These are phyloP conservation scores for Monilinia aucupariae DNA, from an alignment of 2,329 filamentous ascomycete genomes.

Conservation along the genomic window DNA sequence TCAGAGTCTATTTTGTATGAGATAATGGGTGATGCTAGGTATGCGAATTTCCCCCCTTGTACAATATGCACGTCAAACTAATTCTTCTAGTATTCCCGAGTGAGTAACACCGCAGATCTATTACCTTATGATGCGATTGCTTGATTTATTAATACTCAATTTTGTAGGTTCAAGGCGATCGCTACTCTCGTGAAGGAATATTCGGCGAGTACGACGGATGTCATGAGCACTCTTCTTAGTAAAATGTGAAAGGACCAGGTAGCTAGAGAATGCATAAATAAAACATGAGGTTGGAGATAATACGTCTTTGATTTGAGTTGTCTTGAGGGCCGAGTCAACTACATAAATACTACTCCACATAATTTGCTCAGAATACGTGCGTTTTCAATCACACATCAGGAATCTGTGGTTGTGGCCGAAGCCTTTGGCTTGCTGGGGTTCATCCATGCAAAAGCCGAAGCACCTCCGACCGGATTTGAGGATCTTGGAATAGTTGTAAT, in stretches of 20 bases:
- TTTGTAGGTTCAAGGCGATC: slow-evolving; percentile 52
- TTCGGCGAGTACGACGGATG: slow-evolving; percentile 62
- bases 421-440: slow-evolving; percentile 43
- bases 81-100: slow-evolving; percentile 45
- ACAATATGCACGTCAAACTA: not conserved
- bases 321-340: not conserved
- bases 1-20: slow-evolving; percentile 91
- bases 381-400: slow-evolving; percentile 4
- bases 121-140: not conserved
- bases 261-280: not conserved
- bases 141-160: not conserved
- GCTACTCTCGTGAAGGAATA: slow-evolving; percentile 75
- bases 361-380: slow-evolving; percentile 2
- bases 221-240: slow-evolving; percentile 60
- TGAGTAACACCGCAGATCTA: slow-evolving; percentile 37
- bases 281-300: not conserved
- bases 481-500: slow-evolving; percentile 45
- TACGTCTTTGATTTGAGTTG: not conserved
- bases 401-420: slow-evolving; percentile 18
- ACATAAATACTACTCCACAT: not conserved
- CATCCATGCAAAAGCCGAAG: slow-evolving; percentile 91
- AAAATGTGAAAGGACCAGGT: slow-evolving; percentile 40
- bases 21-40: slow-evolving; percentile 71
- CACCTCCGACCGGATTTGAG: slow-evolving; percentile 83
- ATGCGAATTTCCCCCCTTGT: not conserved